These are phyloP conservation scores for Cyclotella cryptica DNA, from an alignment of 108 stramenopile genomes.

Conservation along the genomic window DNA sequence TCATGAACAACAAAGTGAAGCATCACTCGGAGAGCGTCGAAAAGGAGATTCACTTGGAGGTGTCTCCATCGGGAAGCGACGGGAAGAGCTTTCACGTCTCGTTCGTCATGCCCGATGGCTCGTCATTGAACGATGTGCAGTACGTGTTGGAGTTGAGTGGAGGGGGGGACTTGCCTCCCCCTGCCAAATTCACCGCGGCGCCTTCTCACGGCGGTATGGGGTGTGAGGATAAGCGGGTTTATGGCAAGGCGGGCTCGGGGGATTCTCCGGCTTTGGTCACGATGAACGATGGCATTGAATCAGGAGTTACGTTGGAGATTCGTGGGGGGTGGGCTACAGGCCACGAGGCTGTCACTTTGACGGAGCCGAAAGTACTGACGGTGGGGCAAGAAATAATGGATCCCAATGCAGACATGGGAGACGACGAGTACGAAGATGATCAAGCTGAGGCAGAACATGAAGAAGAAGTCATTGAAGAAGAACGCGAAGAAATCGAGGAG, in stretches of 20 bases:
- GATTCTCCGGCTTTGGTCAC: slow-evolving; percentile 6
- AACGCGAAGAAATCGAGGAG: slow-evolving; percentile 23
- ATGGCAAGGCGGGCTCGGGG: slow-evolving; percentile 8
- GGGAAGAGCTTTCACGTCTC: slow-evolving; percentile 20
- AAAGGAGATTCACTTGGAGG: slow-evolving; percentile 56
- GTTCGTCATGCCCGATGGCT: slow-evolving; percentile 53
- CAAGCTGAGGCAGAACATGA: slow-evolving; percentile 30
- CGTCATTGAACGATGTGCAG: slow-evolving; percentile 52
- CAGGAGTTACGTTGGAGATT: slow-evolving; percentile 45
- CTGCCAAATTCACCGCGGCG: slow-evolving; percentile 27
- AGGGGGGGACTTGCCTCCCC: slow-evolving; percentile 12
- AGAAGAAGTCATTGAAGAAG: slow-evolving; percentile 39
- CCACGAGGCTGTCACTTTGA: slow-evolving; percentile 72
- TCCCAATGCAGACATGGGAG: neutral
- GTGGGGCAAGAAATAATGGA: slow-evolving; percentile 6
- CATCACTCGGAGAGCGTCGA: slow-evolving; percentile 51
- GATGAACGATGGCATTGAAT: slow-evolving; percentile 37
- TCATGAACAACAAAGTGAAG: slow-evolving; percentile 71
- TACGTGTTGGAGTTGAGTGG: slow-evolving; percentile 66
- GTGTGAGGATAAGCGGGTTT: slow-evolving; percentile 37
- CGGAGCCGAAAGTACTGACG: slow-evolving; percentile 50
- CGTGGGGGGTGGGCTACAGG: slow-evolving; percentile 84
- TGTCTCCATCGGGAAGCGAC: slow-evolving; percentile 25
- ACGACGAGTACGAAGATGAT: slow-evolving; percentile 29
- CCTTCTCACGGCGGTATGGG: slow-evolving; percentile 36